Evolutionary conservation across 805 yeast species (phyloP).

Genomic region (Metschnikowia santaceciliae): DNA sequence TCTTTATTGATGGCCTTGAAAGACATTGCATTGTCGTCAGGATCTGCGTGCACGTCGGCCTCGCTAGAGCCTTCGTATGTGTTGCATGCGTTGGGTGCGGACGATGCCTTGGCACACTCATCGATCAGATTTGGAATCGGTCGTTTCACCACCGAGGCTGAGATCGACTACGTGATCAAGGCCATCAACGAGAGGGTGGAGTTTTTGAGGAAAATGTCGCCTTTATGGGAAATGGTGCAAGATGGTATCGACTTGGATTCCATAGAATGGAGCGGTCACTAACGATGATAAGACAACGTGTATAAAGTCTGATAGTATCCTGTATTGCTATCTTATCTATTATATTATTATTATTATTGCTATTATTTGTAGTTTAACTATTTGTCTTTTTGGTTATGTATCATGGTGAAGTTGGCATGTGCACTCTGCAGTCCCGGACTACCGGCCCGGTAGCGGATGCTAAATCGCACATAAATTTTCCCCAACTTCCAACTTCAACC

Average conservation of each 20-base stretch:
- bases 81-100: constrained; percentile 94
- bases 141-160: constrained; percentile 93
- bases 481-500: background rate
- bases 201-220: constrained; percentile 86
- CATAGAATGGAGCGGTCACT: constrained; percentile 98
- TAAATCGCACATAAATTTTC: constrained; percentile 1
- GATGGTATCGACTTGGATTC: constrained; percentile 93
- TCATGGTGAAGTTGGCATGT: no score
- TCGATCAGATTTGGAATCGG: constrained; percentile 97
- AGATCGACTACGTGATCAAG: constrained; percentile 86
- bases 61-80: constrained; percentile 97
- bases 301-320: no score
- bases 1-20: constrained; percentile 95
- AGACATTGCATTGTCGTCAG: constrained; percentile 93
- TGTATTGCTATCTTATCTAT: no score
- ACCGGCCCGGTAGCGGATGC: background rate
- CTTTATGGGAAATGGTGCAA: constrained; percentile 99
- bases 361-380: background rate
- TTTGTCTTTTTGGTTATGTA: no score
- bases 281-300: constrained; percentile 6
- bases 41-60: constrained; percentile 98
- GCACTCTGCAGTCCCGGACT: no score
- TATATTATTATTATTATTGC: background rate
- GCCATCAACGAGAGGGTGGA: constrained; percentile 88
- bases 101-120: constrained; percentile 98